These are phyloP conservation scores for Dothistroma septosporum DNA, from an alignment of 2,329 filamentous ascomycete species.

Conservation along the genomic window DNA sequence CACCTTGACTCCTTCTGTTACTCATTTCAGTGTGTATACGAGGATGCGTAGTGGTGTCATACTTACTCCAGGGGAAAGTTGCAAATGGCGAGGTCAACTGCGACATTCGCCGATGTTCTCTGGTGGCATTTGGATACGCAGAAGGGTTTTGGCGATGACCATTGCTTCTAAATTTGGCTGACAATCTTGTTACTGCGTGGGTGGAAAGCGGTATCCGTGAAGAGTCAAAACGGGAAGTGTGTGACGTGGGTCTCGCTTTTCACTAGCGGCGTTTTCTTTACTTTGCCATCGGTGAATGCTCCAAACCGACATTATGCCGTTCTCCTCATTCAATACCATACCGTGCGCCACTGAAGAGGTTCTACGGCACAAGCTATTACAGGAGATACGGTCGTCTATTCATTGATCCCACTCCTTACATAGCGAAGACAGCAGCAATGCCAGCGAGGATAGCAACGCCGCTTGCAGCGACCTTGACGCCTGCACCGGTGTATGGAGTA, in stretches of 20 bases:
- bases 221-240: not conserved
- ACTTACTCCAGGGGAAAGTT: not conserved
- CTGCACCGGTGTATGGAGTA: slow-evolving; percentile 10
- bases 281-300: not conserved
- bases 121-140: not conserved
- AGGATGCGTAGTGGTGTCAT: not conserved
- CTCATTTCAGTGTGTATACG: not conserved
- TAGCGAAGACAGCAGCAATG: slow-evolving; percentile 7
- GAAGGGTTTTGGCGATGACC: not conserved
- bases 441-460: slow-evolving; percentile 4
- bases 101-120: not conserved
- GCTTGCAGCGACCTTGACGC: slow-evolving; percentile 4
- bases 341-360: not conserved
- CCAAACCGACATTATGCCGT: not conserved
- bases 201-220: not conserved
- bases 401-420: not conserved
- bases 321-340: not conserved
- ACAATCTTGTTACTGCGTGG: not conserved
- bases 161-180: not conserved
- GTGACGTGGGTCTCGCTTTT: not conserved
- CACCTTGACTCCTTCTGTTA: not conserved
- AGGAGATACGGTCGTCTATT: not conserved
- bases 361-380: not conserved
- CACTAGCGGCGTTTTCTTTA: not conserved
- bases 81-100: not conserved